phyloP scores from a whole-genome alignment of 176 grass and related monocot genomes.

The Typha latifolia region DNA sequence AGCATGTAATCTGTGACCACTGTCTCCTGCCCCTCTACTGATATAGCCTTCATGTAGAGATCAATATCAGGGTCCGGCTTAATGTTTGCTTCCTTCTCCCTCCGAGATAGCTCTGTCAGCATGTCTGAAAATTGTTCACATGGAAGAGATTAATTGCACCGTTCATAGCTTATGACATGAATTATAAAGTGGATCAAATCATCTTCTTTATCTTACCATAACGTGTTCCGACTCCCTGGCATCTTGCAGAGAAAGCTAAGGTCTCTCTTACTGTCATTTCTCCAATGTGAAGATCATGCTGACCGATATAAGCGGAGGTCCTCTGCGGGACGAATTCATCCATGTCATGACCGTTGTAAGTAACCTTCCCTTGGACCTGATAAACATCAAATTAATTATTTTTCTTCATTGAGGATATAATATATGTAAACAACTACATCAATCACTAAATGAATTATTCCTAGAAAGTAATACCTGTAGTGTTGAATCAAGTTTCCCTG shows the following conservation, averaged over 20 bases:
- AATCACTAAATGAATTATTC: background rate
- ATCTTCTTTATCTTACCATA: constrained; percentile 34
- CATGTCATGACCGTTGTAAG: constrained; percentile 66
- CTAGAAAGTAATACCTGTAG: background rate
- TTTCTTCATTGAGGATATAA: background rate
- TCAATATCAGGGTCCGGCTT: constrained; percentile 70
- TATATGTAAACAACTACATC: background rate
- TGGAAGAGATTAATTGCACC: constrained; percentile 11
- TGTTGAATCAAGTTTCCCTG: constrained; percentile 21
- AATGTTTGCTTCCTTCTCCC: constrained; percentile 72
- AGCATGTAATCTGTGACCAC: constrained; percentile 76
- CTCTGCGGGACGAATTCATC: constrained; percentile 58
- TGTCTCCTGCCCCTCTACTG: constrained; percentile 59
- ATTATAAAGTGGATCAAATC: background rate
- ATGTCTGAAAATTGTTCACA: constrained; percentile 31
- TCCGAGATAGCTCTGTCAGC: constrained; percentile 58
- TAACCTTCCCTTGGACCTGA: constrained; percentile 51
- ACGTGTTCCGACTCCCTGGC: constrained; percentile 66
- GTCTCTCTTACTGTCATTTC: constrained; percentile 79
- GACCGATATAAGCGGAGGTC: constrained; percentile 66
- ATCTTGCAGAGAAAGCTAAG: constrained; percentile 55
- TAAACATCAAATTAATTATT: background rate
- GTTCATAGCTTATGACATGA: constrained; percentile 5
- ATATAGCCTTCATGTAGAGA: constrained; percentile 73
- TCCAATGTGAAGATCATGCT: constrained; percentile 66